Percentiles rank a stretch among this genome's conserved stretches.
phyloP scores from a whole-genome alignment of 176 grass and related monocot species.

The Carex littledalei region DNA sequence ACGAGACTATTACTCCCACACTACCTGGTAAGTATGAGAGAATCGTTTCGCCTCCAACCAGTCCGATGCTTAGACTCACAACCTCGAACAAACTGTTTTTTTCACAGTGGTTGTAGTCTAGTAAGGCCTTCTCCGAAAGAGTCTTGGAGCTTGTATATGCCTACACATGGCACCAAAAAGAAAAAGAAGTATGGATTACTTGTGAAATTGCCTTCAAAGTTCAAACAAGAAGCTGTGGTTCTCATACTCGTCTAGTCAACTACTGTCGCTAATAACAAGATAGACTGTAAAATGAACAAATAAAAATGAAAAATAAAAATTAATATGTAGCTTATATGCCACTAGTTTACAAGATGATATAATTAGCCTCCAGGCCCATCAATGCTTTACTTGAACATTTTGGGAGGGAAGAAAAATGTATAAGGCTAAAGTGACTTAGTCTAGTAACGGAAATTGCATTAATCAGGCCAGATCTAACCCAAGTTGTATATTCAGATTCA shows the following conservation, averaged over 20 bases:
- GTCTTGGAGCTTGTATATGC: slow-evolving; percentile 43
- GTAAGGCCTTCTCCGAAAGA: slow-evolving; percentile 46
- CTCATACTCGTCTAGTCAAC: not conserved
- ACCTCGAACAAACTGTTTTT: slow-evolving; percentile 25
- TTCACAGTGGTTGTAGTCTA: slow-evolving; percentile 26
- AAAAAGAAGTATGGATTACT: not conserved
- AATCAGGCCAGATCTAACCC: not conserved
- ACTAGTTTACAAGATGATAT: not conserved
- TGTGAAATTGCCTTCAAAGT: not conserved
- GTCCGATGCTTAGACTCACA: slow-evolving; percentile 31
- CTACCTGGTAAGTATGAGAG: slow-evolving; percentile 16
- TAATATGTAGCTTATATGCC: too few relatives aligned
- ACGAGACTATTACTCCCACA: slow-evolving; percentile 22
- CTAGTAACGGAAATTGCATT: not conserved
- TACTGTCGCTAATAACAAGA: not conserved
- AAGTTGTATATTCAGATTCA: not conserved
- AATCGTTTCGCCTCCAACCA: slow-evolving; percentile 48
- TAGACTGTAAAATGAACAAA: not conserved
- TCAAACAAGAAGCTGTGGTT: not conserved
- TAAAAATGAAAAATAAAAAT: not conserved
- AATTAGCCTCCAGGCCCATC: not conserved
- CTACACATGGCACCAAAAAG: not conserved
- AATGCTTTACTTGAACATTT: not conserved
- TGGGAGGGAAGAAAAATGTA: not conserved
- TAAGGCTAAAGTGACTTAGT: not conserved